Evolutionary conservation across 495 filamentous ascomycete species (phyloP).

Genomic region (Aspergillus ostianus): DNA sequence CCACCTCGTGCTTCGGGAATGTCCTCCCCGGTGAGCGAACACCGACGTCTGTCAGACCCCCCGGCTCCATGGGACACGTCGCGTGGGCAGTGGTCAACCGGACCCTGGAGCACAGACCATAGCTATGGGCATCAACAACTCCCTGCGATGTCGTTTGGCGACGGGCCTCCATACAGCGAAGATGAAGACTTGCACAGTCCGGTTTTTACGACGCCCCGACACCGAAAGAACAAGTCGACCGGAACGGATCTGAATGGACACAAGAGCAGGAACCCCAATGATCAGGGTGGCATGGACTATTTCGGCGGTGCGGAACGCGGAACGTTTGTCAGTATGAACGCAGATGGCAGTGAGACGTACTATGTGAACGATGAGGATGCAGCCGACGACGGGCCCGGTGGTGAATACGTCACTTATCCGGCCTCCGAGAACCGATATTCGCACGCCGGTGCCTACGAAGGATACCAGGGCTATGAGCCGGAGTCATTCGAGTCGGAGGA

Average conservation of each 20-base stretch:
- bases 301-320: slow-evolving; percentile 53
- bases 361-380: slow-evolving; percentile 66
- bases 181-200: slow-evolving; percentile 95
- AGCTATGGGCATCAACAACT: slow-evolving; percentile 59
- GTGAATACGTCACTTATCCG: slow-evolving; percentile 79
- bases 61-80: slow-evolving; percentile 58
- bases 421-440: slow-evolving; percentile 60
- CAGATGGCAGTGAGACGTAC: slow-evolving; percentile 75
- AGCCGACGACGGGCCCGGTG: slow-evolving; percentile 67
- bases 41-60: slow-evolving; percentile 76
- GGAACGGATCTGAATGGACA: slow-evolving; percentile 37
- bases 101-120: slow-evolving; percentile 46
- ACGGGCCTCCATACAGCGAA: slow-evolving; percentile 95
- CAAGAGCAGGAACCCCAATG: slow-evolving; percentile 45
- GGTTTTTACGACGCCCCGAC: slow-evolving; percentile 70
- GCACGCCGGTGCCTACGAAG: slow-evolving; percentile 39
- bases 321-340: slow-evolving; percentile 63
- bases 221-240: slow-evolving; percentile 81
- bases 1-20: slow-evolving; percentile 76
- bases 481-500: slow-evolving; percentile 63
- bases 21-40: slow-evolving; percentile 83
- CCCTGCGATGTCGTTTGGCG: slow-evolving; percentile 81
- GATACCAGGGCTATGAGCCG: slow-evolving; percentile 56
- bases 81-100: slow-evolving; percentile 50
- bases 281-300: slow-evolving; percentile 26